These are phyloP conservation scores for Cladosporium phlei DNA, from an alignment of 2,329 filamentous ascomycete genomes.

Conservation along the genomic window DNA sequence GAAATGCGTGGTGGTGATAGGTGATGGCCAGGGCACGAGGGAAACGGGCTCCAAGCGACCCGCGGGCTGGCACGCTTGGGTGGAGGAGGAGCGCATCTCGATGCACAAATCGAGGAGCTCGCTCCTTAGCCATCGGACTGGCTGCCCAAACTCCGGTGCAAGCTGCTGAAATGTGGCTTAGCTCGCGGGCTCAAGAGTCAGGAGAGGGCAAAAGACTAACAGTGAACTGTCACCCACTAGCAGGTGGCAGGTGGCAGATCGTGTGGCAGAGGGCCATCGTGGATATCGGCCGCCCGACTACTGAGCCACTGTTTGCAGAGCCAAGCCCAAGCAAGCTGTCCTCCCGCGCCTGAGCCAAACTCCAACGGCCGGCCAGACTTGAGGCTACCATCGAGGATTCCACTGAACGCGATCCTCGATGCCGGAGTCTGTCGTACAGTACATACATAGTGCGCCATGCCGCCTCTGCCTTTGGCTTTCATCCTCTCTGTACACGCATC, in stretches of 20 bases:
- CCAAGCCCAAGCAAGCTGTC: not conserved
- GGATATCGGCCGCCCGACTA: not conserved
- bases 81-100: not conserved
- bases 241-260: no score
- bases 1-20: no score
- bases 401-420: slow-evolving; percentile 7
- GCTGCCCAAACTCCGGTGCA: no score
- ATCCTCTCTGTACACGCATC: not conserved
- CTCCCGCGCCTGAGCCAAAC: no score
- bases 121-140: no score
- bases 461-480: not conserved
- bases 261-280: slow-evolving; percentile 7
- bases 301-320: not conserved
- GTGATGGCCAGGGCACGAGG: no score
- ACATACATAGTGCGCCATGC: slow-evolving; percentile 9
- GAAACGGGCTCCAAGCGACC: no score
- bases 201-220: slow-evolving; percentile 1
- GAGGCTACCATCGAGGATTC: not conserved
- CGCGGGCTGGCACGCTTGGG: not conserved
- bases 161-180: not conserved
- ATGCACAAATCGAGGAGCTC: no score
- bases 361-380: not conserved
- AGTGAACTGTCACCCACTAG: no score
- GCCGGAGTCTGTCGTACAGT: not conserved
- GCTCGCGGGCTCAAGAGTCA: slow-evolving; percentile 6